phyloP scores from a whole-genome alignment of 2,329 filamentous ascomycete genomes.

The Trichoderma cornu-damae region DNA sequence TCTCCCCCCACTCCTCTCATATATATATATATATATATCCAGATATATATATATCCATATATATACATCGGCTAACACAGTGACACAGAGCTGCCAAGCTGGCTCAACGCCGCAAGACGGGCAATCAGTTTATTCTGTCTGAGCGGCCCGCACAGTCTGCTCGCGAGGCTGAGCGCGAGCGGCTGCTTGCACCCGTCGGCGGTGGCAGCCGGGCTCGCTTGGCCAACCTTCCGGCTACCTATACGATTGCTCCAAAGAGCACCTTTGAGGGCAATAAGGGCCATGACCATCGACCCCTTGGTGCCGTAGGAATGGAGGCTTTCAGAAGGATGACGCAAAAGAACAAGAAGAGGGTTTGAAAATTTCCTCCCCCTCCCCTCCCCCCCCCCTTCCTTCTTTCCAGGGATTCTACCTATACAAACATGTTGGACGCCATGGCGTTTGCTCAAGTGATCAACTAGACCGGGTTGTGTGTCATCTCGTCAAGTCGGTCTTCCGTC shows the following conservation, averaged over 20 bases:
- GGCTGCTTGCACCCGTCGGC: constrained; percentile 52
- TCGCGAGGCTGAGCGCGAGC: constrained; percentile 51
- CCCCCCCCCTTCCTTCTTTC: neutral
- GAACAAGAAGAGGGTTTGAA: constrained; percentile 47
- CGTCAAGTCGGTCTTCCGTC: neutral
- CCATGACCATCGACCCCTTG: constrained; percentile 55
- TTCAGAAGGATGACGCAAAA: constrained; percentile 63
- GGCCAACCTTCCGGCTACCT: constrained; percentile 50
- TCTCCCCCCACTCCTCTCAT: too few relatives aligned
- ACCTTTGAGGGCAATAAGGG: constrained; percentile 52
- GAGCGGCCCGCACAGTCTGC: constrained; percentile 44
- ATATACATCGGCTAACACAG: constrained; percentile 13
- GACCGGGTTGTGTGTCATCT: neutral
- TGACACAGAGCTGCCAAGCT: constrained; percentile 47
- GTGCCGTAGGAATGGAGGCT: constrained; percentile 58
- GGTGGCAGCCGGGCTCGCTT: constrained; percentile 54
- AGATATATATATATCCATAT: too few relatives aligned
- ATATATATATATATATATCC: too few relatives aligned
- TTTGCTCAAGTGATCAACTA: neutral
- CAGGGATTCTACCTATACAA: neutral
- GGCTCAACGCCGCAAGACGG: constrained; percentile 45
- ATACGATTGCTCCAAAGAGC: constrained; percentile 57
- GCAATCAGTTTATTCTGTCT: constrained; percentile 46
- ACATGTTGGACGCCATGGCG: neutral
- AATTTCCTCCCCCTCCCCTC: too few relatives aligned